Base-by-base conservation (phyloP, 306 rosid genomes). In the Acacia melanoxylon region DNA sequence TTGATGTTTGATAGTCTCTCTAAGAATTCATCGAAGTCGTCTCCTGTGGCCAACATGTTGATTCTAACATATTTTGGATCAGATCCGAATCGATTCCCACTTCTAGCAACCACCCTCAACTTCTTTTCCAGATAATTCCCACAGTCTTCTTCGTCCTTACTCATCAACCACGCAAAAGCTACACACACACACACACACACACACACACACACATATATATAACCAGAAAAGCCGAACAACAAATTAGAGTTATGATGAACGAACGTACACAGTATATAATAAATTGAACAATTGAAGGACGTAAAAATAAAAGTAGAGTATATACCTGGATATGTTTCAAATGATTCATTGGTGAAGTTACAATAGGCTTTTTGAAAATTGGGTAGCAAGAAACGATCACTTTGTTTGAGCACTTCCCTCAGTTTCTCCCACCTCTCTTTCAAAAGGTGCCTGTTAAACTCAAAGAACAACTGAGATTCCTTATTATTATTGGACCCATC, bases 111-210 rank as follows among this genome's bases (percentile, higher is more conserved):
- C 35, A 91, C 81, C 54, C 85, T 89, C 46, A 77, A 6, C 48
- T 87, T 46, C 40, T 72, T 90, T 46, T 75, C 86, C 72, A 93
- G 54, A 74, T 78, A 83, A 75, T 58, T 74, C 77, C 69, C 85
- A 31, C 88, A 81, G 61, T 93, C 87, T 81, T 88, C 86, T 51
- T 83, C 85, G 24, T 82, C 86, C 29, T 89, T 75, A 48, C 86
- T 49, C 89, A 90, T 89, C 94, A 95, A 62, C 98, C 98, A 95
- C 1, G 92, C 90, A 84, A 86, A 95, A 74, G 80, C 97, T 94
- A 86, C 40, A 51, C 11, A n/a, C 19, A 17, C 4, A 17, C 16
- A 6, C 17, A 19, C n/a, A n/a, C n/a, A n/a, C n/a, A n/a, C n/a
- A n/a, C n/a, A n/a, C n/a, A n/a, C n/a, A n/a, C n/a, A n/a, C n/a